phyloP scores from a whole-genome alignment of 106 monocot genomes.

The Allium fistulosum region DNA sequence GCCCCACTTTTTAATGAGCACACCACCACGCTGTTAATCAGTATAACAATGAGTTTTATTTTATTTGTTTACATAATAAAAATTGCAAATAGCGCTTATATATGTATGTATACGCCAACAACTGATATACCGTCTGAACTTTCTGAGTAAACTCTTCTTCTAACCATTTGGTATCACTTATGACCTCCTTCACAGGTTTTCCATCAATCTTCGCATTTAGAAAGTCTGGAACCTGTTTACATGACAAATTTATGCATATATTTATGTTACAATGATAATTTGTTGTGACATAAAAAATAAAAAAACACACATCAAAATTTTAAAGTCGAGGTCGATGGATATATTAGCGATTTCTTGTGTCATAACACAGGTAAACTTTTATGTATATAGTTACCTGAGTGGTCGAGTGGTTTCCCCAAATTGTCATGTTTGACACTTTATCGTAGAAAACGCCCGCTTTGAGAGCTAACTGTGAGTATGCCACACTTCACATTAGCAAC shows the following conservation, averaged over 20 bases:
- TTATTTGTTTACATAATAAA: no score
- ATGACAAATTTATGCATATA: not conserved
- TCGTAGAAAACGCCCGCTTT: constrained; percentile 99
- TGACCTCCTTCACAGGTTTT: constrained; percentile 83
- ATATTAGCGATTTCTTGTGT: no score
- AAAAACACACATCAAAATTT: no score
- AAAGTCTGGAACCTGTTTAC: constrained; percentile 89
- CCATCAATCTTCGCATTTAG: constrained; percentile 91
- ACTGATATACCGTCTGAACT: constrained; percentile 64
- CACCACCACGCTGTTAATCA: constrained; percentile 72
- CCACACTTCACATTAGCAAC: constrained; percentile 1
- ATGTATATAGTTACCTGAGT: constrained; percentile 62
- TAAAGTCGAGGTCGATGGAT: no score
- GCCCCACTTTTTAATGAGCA: constrained; percentile 94
- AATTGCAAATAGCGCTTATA: no score
- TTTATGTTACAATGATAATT: not conserved
- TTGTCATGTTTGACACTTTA: constrained; percentile 95
- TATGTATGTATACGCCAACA: no score
- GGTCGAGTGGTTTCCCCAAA: constrained; percentile 99
- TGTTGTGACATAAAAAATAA: no score
- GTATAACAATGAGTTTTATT: no score
- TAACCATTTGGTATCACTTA: constrained; percentile 83
- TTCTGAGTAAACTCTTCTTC: constrained; percentile 78
- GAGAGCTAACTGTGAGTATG: constrained; percentile 56
- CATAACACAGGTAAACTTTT: not conserved